A percentile compares a stretch with the other conserved stretches of the same genome.
Evolutionary conservation across 192 early-diverging fungal species (phyloP).

Genomic region (Coemansia sp.): DNA sequence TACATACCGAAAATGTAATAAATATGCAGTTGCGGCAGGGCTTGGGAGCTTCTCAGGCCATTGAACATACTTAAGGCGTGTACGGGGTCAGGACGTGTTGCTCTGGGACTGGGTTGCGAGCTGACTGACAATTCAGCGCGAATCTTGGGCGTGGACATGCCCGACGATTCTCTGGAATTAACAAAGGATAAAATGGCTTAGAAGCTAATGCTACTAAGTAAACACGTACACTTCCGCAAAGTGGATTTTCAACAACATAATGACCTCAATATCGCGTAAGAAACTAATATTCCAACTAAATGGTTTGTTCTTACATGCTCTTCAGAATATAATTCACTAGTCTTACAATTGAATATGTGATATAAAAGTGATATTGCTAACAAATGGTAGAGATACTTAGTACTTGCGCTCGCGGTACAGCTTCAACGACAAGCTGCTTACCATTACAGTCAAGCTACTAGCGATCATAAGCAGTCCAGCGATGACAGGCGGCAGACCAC

Average conservation of each 20-base stretch:
- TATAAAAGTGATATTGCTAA: not conserved
- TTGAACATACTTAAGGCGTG: slow-evolving; percentile 84
- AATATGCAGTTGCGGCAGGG: no score
- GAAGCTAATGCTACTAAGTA: slow-evolving; percentile 19
- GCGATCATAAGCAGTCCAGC: slow-evolving; percentile 92
- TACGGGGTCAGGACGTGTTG: slow-evolving; percentile 85
- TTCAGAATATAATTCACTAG: no score
- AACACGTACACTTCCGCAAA: not conserved
- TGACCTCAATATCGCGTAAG: no score
- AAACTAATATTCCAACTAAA: no score
- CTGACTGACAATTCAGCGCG: slow-evolving; percentile 51
- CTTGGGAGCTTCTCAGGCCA: not conserved
- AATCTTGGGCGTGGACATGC: slow-evolving; percentile 70
- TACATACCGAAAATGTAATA: no score
- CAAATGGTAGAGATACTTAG: not conserved
- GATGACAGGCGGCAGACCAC: slow-evolving; percentile 72
- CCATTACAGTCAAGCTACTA: slow-evolving; percentile 84
- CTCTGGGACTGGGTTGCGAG: slow-evolving; percentile 69
- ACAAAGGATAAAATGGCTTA: slow-evolving; percentile 60
- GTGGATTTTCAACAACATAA: slow-evolving; percentile 49
- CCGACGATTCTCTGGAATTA: slow-evolving; percentile 64
- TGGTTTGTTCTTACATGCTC: no score
- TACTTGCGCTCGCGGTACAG: slow-evolving; percentile 56
- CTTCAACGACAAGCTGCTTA: slow-evolving; percentile 75
- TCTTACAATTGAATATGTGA: not conserved